These are phyloP conservation scores for Podospora bellae-mahoneyi DNA, from an alignment of 495 filamentous ascomycete species.

Conservation along the genomic window DNA sequence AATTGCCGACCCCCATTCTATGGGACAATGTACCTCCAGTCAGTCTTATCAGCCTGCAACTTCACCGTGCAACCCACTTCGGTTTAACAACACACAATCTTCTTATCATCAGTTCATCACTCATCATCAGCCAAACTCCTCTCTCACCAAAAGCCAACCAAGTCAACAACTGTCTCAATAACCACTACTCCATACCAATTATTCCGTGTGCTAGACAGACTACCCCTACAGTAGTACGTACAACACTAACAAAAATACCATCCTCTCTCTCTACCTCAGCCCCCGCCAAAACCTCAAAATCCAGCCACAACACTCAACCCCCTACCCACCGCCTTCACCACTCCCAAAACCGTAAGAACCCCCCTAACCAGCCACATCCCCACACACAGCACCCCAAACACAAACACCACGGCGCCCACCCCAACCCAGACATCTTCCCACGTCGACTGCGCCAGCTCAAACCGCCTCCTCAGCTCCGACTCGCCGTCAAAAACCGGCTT, in stretches of 20 bases:
- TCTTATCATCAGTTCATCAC: neutral
- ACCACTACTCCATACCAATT: slow-evolving; percentile 5
- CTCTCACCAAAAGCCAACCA: neutral
- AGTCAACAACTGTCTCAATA: neutral
- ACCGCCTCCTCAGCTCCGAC: slow-evolving; percentile 28
- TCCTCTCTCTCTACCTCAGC: no score
- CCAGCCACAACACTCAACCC: slow-evolving; percentile 23
- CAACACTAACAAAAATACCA: neutral
- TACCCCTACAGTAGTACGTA: neutral
- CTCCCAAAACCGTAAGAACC: slow-evolving; percentile 15
- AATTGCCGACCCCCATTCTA: slow-evolving; percentile 2
- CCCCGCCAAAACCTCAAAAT: slow-evolving; percentile 8
- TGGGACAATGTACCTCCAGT: neutral
- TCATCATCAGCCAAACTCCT: neutral
- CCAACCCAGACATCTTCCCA: slow-evolving; percentile 25
- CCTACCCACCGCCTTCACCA: slow-evolving; percentile 14
- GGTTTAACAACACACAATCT: neutral
- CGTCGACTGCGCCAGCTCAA: slow-evolving; percentile 20
- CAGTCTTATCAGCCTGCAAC: neutral
- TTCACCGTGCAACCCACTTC: neutral
- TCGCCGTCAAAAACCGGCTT: slow-evolving; percentile 30
- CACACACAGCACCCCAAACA: slow-evolving; percentile 16
- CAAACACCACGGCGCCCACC: slow-evolving; percentile 26
- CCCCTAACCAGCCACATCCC: slow-evolving; percentile 24
- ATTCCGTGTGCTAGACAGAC: neutral